These are phyloP conservation scores for Thalassiosira hispida DNA, from an alignment of 352 stramenopile genomes.

Conservation along the genomic window DNA sequence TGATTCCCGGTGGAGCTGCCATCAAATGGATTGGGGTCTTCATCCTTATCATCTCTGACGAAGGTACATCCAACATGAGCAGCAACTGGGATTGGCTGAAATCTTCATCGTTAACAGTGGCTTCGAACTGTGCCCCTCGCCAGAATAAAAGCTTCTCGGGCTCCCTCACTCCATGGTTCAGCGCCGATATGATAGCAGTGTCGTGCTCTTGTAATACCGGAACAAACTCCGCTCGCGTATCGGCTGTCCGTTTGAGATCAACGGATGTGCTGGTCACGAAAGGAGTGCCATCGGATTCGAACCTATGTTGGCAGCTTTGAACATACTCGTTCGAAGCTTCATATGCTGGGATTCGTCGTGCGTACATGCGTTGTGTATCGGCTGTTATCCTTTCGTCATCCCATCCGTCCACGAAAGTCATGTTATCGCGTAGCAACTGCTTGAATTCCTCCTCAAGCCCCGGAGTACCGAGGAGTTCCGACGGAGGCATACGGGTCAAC, in stretches of 20 bases:
- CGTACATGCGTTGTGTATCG: slow-evolving; percentile 43
- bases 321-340: slow-evolving; percentile 30
- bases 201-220: not conserved
- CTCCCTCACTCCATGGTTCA: slow-evolving; percentile 43
- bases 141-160: slow-evolving; percentile 39
- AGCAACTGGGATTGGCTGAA: slow-evolving; percentile 37
- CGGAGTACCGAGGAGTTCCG: slow-evolving; percentile 7
- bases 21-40: slow-evolving; percentile 19
- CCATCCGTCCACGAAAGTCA: slow-evolving; percentile 28
- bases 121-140: slow-evolving; percentile 35
- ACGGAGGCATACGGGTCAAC: slow-evolving; percentile 37
- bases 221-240: slow-evolving; percentile 15
- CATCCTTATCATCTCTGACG: not conserved
- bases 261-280: slow-evolving; percentile 11
- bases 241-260: slow-evolving; percentile 17
- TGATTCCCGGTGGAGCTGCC: slow-evolving; percentile 6
- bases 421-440: not conserved
- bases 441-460: slow-evolving; percentile 24
- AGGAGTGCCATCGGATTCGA: slow-evolving; percentile 4
- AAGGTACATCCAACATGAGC: slow-evolving; percentile 35
- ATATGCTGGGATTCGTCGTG: slow-evolving; percentile 25
- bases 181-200: not conserved
- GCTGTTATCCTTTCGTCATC: slow-evolving; percentile 5
- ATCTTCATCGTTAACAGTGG: slow-evolving; percentile 37
- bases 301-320: slow-evolving; percentile 2